Evolutionary conservation across 306 rosid species (phyloP).

Genomic region (Vigna unguiculata): DNA sequence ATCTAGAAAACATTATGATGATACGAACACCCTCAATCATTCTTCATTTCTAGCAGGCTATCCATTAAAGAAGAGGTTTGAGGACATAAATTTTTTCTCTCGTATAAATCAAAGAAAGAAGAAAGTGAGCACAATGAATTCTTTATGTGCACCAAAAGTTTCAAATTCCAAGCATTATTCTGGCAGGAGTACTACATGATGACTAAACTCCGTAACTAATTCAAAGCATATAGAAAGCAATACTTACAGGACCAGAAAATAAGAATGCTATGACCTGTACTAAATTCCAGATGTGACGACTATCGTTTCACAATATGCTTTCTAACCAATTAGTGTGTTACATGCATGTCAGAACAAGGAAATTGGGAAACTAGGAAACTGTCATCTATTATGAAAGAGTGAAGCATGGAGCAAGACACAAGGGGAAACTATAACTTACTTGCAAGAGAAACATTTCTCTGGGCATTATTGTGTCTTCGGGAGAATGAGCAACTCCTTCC

Average conservation of each 20-base stretch:
- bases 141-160: neutral
- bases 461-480: slow-evolving; percentile 84
- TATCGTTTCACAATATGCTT: slow-evolving; percentile 1
- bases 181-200: neutral
- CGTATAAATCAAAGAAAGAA: neutral
- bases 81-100: neutral
- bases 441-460: slow-evolving; percentile 94
- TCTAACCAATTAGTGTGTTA: neutral
- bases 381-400: neutral
- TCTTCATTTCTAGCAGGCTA: neutral
- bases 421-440: slow-evolving; percentile 51
- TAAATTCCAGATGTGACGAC: slow-evolving; percentile 32
- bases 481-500: slow-evolving; percentile 89
- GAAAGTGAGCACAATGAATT: neutral
- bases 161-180: neutral
- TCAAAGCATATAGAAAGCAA: slow-evolving; percentile 9
- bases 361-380: neutral
- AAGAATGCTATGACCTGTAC: neutral
- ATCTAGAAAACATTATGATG: neutral
- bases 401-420: slow-evolving; percentile 30
- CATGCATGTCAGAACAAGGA: slow-evolving; percentile 3
- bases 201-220: slow-evolving; percentile 28
- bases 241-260: slow-evolving; percentile 8
- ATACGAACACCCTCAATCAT: neutral
- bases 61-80: neutral